phyloP scores from a whole-genome alignment of 768 basidiomycete species.

The Phaeotremella fagi region DNA sequence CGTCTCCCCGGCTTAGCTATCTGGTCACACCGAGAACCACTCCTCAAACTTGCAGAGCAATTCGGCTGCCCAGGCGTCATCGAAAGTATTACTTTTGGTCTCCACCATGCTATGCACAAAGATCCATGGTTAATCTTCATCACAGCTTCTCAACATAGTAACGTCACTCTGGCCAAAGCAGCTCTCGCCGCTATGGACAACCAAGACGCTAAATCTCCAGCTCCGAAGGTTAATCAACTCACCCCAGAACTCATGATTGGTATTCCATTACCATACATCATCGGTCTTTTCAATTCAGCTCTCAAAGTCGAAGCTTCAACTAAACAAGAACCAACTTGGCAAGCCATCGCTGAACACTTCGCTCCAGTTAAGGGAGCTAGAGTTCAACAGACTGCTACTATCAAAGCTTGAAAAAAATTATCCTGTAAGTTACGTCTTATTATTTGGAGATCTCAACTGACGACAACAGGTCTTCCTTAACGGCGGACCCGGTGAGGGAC shows the following conservation, averaged over 20 bases:
- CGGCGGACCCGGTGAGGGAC: too few species aligned
- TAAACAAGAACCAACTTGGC: constrained; percentile 1
- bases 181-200: constrained; percentile 6
- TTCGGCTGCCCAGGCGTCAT: neutral
- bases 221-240: neutral
- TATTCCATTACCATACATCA: constrained; percentile 7
- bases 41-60: constrained; percentile 11
- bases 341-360: constrained; percentile 13
- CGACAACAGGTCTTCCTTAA: too few species aligned
- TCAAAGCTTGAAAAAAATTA: too few species aligned
- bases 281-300: constrained; percentile 8
- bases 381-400: neutral
- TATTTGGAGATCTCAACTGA: too few species aligned
- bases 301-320: constrained; percentile 1
- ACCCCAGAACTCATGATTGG: constrained; percentile 1
- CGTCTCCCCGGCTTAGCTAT: neutral
- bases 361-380: neutral
- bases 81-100: constrained; percentile 7
- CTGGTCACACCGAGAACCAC: constrained; percentile 2
- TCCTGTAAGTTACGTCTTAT: too few species aligned
- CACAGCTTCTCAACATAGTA: constrained; percentile 11
- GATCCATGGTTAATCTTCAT: constrained; percentile 13
- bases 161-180: constrained; percentile 9
- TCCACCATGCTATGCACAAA: constrained; percentile 3
- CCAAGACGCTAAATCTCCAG: neutral